A percentile compares a stretch with the other conserved stretches of the same genome.
Evolutionary conservation across 2,329 filamentous ascomycete species (phyloP).

Genomic region (Colletotrichum sp.): DNA sequence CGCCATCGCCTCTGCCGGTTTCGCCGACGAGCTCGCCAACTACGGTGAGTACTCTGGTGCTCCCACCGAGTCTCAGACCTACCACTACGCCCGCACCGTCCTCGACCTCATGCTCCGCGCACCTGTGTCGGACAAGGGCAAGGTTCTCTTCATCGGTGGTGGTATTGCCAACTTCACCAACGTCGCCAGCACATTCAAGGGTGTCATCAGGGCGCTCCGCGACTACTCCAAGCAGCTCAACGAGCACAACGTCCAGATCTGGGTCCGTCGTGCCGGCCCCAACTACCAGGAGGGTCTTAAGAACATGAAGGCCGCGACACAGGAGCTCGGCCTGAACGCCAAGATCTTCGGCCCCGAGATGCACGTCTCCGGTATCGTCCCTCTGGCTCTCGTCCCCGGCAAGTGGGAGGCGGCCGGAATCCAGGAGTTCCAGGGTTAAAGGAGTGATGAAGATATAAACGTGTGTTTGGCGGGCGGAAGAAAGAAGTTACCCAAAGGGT

Average conservation of each 20-base stretch:
- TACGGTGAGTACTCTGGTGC: constrained; percentile 99
- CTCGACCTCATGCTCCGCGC: constrained; percentile 97
- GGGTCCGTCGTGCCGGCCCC: constrained; percentile 87
- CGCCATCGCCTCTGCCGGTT: constrained; percentile 95
- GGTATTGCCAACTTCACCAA: constrained; percentile 99
- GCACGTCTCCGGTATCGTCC: constrained; percentile 97
- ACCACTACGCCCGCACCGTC: constrained; percentile 97
- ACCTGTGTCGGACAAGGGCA: constrained; percentile 84
- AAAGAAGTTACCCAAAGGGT: constrained; percentile 2
- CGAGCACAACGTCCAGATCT: constrained; percentile 98
- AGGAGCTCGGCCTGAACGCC: constrained; percentile 83
- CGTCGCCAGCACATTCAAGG: constrained; percentile 99
- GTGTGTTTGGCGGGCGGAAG: not conserved
- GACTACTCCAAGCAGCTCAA: constrained; percentile 84
- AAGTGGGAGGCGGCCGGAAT: constrained; percentile 66
- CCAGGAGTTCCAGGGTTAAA: constrained; percentile 65
- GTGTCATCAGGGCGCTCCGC: constrained; percentile 94
- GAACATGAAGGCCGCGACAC: constrained; percentile 97
- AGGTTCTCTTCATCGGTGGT: constrained; percentile 99
- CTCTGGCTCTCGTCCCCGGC: constrained; percentile 78
- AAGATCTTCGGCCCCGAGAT: constrained; percentile 78
- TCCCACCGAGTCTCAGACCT: constrained; percentile 97
- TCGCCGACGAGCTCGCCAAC: constrained; percentile 96
- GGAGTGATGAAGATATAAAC: constrained; percentile 9
- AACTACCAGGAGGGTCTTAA: constrained; percentile 99